A percentile compares a stretch with the other conserved stretches of the same genome.
Conservation (phyloP, 2,329 filamentous ascomycete species). For the Elsinoe ampelina region DNA sequence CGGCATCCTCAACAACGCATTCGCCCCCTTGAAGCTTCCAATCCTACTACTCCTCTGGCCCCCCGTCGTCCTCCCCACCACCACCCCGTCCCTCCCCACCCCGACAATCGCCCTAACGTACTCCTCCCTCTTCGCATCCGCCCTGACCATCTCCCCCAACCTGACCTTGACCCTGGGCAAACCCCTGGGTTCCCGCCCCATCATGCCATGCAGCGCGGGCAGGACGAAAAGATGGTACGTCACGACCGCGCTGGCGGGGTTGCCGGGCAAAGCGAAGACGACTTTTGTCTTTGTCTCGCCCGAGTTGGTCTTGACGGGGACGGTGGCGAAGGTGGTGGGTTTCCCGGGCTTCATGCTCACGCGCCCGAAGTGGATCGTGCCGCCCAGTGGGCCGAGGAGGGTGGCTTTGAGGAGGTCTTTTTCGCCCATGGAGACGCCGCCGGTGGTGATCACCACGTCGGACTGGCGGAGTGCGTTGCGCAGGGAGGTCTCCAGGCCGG, state of each 20-base stretch:
- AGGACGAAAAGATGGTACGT: conserved; percentile 92
- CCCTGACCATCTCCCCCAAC: conserved; percentile 60
- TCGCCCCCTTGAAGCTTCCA: conserved; percentile 79
- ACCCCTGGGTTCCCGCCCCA: conserved; percentile 58
- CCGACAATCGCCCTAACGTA: conserved; percentile 79
- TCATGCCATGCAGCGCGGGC: conserved; percentile 68
- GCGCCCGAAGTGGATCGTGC: conserved; percentile 90
- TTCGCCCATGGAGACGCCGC: conserved; percentile 96
- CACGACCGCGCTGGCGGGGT: conserved; percentile 85
- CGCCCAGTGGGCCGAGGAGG: conserved; percentile 79
- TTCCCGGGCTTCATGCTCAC: conserved; percentile 98
- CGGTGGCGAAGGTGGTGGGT: conserved; percentile 90
- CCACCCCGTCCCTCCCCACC: conserved; percentile 51
- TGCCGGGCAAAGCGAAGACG: conserved; percentile 86
- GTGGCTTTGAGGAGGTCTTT: conserved; percentile 94
- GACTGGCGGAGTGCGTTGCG: conserved; percentile 63
- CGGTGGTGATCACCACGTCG: conserved; percentile 82
- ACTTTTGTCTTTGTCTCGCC: conserved; percentile 55
- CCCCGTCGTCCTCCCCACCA: conserved; percentile 75
- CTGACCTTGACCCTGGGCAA: conserved; percentile 63
- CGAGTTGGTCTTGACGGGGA: conserved; percentile 50
- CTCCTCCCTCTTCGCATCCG: conserved; percentile 70
- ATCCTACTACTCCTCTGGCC: conserved; percentile 83
- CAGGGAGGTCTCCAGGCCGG: conserved; percentile 65
- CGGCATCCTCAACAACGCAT: conserved; percentile 72